phyloP scores from a whole-genome alignment of 2,329 filamentous ascomycete species.

The Amauroascus verrucosus region DNA sequence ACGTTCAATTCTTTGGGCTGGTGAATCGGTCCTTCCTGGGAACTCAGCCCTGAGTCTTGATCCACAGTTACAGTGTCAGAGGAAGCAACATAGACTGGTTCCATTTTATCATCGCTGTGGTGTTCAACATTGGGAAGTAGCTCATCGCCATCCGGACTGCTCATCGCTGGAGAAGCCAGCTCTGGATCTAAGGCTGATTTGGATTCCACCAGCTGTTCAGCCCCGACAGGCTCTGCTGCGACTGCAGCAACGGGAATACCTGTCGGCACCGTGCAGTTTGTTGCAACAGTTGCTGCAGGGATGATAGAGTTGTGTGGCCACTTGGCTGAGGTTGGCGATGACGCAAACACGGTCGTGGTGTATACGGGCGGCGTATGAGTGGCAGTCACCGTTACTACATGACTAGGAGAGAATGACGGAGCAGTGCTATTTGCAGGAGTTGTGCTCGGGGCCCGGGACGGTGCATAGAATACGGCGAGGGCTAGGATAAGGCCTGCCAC shows the following conservation, averaged over 20 bases:
- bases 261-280: not conserved
- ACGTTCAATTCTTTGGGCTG: not conserved
- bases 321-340: not conserved
- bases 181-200: not conserved
- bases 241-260: not conserved
- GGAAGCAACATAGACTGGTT: not conserved
- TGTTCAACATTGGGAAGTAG: not conserved
- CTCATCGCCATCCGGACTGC: not conserved
- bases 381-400: slow-evolving; percentile 2
- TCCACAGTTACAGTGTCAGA: not conserved
- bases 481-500: not conserved
- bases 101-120: not conserved
- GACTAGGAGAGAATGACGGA: slow-evolving; percentile 2
- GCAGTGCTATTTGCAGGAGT: not conserved
- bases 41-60: not conserved
- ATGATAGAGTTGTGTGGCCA: not conserved
- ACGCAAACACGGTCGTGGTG: slow-evolving; percentile 3
- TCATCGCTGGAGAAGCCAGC: too few relatives aligned
- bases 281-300: not conserved
- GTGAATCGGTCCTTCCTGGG: not conserved
- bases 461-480: slow-evolving; percentile 1
- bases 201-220: not conserved
- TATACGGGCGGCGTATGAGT: not conserved
- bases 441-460: not conserved
- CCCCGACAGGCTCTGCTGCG: not conserved